Base-by-base conservation (phyloP, 176 grass and related monocot species). In the Musa troglodytarum region DNA sequence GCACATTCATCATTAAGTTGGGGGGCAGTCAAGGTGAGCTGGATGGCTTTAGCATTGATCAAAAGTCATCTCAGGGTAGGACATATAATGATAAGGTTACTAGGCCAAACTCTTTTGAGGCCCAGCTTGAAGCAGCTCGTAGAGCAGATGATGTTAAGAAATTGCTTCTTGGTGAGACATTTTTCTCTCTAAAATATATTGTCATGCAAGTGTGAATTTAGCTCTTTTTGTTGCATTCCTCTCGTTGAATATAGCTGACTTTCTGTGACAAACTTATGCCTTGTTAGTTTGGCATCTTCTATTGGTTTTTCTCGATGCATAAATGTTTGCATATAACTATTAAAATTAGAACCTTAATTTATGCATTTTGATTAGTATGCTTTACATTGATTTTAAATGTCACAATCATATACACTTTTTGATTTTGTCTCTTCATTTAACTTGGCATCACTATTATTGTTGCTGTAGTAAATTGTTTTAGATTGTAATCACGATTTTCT, bases 111-210 rank as follows among this genome's bases (percentile, higher is more conserved):
- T 80, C 86, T 70, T 96, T 91, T 65, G 84, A 91, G 50, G 77
- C 72, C 71, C 88, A 91, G 65, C 73, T 99, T 77, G 95, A 94
- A 73, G 91, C 88, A 79, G 85, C 91, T 71, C 92, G 91, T 78
- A 99, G 92, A 87, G 91, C 95, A 75, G 89, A 82, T 77, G 91
- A 99, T 71, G 88, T 94, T 67, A 99, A 99, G 82, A 99, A 99
- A 84, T 80, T 99, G 82, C 76, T 99, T 70, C 85, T 99, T 76
- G 90, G 95, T 99, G 77, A 89, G 82, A 76, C 50, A 53, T 14
- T 73, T 52, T 49, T 28, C 1, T 69, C 49, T 26, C 29, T 50
- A 64, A 52, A 49, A 21, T 74, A 21, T 78, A 53, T 52, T 62
- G 55, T 70, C 10, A 43, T 43, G 34, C 28, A 49, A 23, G 24